phyloP scores from a whole-genome alignment of 2,329 filamentous ascomycete genomes.

The Microascus cirrosus region DNA sequence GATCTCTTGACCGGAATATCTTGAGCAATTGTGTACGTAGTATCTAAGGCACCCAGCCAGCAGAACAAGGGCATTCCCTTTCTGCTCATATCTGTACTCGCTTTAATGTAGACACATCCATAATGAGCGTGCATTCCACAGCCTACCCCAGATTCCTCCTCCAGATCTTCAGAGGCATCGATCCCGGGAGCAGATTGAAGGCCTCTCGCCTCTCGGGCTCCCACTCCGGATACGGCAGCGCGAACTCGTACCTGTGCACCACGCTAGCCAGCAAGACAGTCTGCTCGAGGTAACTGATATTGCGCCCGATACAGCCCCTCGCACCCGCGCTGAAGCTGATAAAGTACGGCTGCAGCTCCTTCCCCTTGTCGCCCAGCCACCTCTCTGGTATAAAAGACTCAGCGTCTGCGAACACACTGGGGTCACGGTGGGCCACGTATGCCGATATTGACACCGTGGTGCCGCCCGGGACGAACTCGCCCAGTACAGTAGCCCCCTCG shows the following conservation, averaged over 20 bases:
- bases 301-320: constrained; percentile 25
- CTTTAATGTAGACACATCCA: too few relatives aligned
- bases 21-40: too few relatives aligned
- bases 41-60: too few relatives aligned
- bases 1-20: too few relatives aligned
- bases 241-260: constrained; percentile 12
- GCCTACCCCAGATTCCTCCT: too few relatives aligned
- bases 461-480: constrained; percentile 21
- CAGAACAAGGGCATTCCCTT: too few relatives aligned
- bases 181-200: background rate
- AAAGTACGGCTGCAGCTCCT: constrained; percentile 22
- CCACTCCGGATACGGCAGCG: background rate
- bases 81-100: too few relatives aligned
- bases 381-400: constrained; percentile 26
- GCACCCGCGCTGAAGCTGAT: constrained; percentile 28
- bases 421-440: constrained; percentile 25
- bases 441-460: constrained; percentile 26
- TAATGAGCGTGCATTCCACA: too few relatives aligned
- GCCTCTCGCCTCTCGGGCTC: background rate
- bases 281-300: constrained; percentile 6
- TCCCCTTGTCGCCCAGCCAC: constrained; percentile 22
- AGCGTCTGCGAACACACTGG: constrained; percentile 22
- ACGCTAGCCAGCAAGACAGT: background rate
- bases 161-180: background rate
- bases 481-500: constrained; percentile 18